phyloP scores from a whole-genome alignment of 106 monocot genomes.

The Acorus gramineus region DNA sequence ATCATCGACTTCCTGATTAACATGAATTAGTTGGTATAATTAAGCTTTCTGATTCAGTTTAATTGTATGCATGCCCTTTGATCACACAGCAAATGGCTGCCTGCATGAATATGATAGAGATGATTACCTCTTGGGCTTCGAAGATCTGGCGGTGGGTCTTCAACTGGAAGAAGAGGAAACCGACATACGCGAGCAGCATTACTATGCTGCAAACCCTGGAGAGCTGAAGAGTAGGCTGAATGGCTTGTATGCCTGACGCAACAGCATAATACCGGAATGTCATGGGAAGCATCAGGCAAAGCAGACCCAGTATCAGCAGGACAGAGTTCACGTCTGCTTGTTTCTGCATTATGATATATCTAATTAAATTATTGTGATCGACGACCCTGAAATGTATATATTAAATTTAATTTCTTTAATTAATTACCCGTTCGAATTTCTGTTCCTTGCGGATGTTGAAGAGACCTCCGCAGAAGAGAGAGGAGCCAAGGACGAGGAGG shows the following conservation, averaged over 20 bases:
- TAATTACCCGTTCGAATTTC: constrained; percentile 39
- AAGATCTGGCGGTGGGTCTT: constrained; percentile 80
- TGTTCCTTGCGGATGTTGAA: constrained; percentile 58
- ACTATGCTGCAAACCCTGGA: constrained; percentile 68
- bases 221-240: constrained; percentile 15
- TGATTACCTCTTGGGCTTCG: constrained; percentile 30
- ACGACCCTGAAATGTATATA: background rate
- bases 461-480: constrained; percentile 62
- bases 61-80: no score
- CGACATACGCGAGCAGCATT: constrained; percentile 61
- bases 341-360: constrained; percentile 23
- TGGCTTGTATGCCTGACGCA: background rate
- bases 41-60: background rate
- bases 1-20: constrained; percentile 10
- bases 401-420: background rate
- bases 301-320: constrained; percentile 42
- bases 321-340: constrained; percentile 71
- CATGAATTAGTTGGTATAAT: no score
- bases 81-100: no score
- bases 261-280: constrained; percentile 32
- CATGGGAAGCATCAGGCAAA: constrained; percentile 49
- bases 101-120: no score
- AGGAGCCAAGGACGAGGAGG: constrained; percentile 76
- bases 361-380: background rate
- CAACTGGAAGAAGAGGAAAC: constrained; percentile 82